Base-by-base conservation (phyloP, 164 flowering plant species). In the Umbellularia californica region DNA sequence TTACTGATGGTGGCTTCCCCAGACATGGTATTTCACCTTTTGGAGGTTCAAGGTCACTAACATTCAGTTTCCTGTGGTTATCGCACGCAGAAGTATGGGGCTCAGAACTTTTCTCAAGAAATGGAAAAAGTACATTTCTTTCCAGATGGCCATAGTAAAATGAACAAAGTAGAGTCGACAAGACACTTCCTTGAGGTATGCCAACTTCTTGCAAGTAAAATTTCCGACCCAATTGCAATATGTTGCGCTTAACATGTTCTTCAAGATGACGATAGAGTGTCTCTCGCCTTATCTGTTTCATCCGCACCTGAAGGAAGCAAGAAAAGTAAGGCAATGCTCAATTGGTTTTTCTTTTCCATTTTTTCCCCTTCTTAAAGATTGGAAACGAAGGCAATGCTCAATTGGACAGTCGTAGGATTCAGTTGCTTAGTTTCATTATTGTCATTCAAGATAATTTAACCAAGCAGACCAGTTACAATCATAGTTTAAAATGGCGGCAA, bases 121-220 rank as follows among this genome's bases (percentile, higher is more conserved):
- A 89, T 33, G 99, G 98, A 81, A 82, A 81, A 23, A 96, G 79
- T 68, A 86, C 81, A 50, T 82, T 85, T 69, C 77, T 85, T 77
- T 96, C 99, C 74, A 94, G 65, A 82, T 88, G 85, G 23, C 90
- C 99, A 81, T 83, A 92, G 81, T 94, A 96, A 77, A 88, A 86
- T 65, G 97, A 92, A 83, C 97, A 96, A 50, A 96, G 90, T 75
- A 91, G 78, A 79, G 97, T 72, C 9, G 99, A 94, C 69, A 92
- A 23, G n/a, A 86, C 79, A 78, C 98, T 89, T 81, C 99, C 99
- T 80, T 96, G 99, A 72, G 97, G 85, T 62, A 96, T 96, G 58
- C 98, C 99, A 58, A 83, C 84, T 35, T 74, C 69, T 84, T 92
- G 98, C 83, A 90, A 75, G 76, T 86, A 92, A 65, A 91, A 90